These are phyloP conservation scores for Delitschia confertaspora DNA, from an alignment of 495 filamentous ascomycete species.

Conservation along the genomic window DNA sequence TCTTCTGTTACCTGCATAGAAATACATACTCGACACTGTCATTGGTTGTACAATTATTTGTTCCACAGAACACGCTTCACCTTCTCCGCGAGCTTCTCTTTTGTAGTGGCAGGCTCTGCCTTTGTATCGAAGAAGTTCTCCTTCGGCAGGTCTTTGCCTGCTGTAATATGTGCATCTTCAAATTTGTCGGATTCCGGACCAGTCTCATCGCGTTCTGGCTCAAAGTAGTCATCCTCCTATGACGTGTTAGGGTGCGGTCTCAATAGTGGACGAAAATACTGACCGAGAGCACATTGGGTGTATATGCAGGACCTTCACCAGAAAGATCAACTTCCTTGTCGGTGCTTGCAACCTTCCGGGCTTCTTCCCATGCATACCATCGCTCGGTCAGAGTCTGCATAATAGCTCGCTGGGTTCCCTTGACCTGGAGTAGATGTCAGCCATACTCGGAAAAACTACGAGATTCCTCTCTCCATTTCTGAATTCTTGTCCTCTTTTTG, in stretches of 20 bases:
- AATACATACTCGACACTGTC: too few species aligned
- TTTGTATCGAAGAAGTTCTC: not conserved
- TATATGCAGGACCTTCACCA: slow-evolving; percentile 42
- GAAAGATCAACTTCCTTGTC: slow-evolving; percentile 54
- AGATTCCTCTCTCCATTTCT: not conserved
- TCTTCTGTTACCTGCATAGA: too few species aligned
- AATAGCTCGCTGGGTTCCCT: slow-evolving; percentile 64
- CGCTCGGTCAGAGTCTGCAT: slow-evolving; percentile 79
- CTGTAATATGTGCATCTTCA: not conserved
- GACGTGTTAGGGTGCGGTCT: too few species aligned
- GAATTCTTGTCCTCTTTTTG: not conserved
- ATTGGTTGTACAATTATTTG: too few species aligned
- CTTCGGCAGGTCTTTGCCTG: not conserved
- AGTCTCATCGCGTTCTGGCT: too few species aligned
- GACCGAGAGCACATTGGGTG: too few species aligned
- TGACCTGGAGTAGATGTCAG: slow-evolving; percentile 40
- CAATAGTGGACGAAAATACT: too few species aligned
- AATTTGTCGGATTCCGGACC: not conserved
- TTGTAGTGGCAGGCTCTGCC: not conserved
- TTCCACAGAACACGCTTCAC: not conserved
- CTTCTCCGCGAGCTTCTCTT: not conserved
- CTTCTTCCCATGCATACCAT: slow-evolving; percentile 85
- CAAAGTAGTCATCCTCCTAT: too few species aligned
- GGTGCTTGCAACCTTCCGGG: slow-evolving; percentile 55
- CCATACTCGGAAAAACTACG: too few species aligned